phyloP scores from a whole-genome alignment of 2,329 filamentous ascomycete species.

The Curvularia lunata region DNA sequence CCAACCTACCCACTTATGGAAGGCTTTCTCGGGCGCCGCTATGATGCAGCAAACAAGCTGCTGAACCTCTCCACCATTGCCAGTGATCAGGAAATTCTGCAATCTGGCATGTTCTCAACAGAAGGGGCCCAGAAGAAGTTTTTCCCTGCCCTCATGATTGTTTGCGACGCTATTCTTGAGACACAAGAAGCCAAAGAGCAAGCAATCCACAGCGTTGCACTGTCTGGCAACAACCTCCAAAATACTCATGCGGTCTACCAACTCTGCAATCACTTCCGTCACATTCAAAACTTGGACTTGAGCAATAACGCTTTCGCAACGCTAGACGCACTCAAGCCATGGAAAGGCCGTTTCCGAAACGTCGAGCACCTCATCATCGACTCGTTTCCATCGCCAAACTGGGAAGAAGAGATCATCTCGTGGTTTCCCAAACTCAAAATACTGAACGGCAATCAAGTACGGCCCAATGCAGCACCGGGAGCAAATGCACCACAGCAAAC shows the following conservation, averaged over 20 bases:
- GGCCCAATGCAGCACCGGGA: slow-evolving; percentile 61
- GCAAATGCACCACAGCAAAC: slow-evolving; percentile 9
- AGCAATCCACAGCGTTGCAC: slow-evolving; percentile 79
- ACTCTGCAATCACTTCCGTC: slow-evolving; percentile 79
- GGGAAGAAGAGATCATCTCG: slow-evolving; percentile 71
- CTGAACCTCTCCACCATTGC: slow-evolving; percentile 82
- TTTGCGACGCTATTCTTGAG: slow-evolving; percentile 80
- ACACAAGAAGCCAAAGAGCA: slow-evolving; percentile 74
- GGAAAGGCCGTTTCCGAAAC: slow-evolving; percentile 78
- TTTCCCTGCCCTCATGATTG: slow-evolving; percentile 88
- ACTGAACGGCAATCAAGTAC: slow-evolving; percentile 76
- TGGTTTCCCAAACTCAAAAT: slow-evolving; percentile 85
- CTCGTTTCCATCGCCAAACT: slow-evolving; percentile 54
- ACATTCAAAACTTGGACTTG: slow-evolving; percentile 86
- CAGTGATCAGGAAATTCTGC: slow-evolving; percentile 72
- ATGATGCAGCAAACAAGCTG: slow-evolving; percentile 73
- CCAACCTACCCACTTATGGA: slow-evolving; percentile 68
- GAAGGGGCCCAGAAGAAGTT: slow-evolving; percentile 80
- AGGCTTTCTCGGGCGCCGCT: slow-evolving; percentile 74
- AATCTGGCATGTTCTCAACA: slow-evolving; percentile 76
- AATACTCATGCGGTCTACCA: slow-evolving; percentile 75
- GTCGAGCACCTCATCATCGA: slow-evolving; percentile 81
- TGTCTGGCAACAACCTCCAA: slow-evolving; percentile 79
- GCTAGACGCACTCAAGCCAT: slow-evolving; percentile 71
- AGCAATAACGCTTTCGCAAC: slow-evolving; percentile 80